Percentiles rank a stretch among this genome's conserved stretches.
phyloP scores from a whole-genome alignment of 75 land plant genomes.

The Selaginella moellendorffii region DNA sequence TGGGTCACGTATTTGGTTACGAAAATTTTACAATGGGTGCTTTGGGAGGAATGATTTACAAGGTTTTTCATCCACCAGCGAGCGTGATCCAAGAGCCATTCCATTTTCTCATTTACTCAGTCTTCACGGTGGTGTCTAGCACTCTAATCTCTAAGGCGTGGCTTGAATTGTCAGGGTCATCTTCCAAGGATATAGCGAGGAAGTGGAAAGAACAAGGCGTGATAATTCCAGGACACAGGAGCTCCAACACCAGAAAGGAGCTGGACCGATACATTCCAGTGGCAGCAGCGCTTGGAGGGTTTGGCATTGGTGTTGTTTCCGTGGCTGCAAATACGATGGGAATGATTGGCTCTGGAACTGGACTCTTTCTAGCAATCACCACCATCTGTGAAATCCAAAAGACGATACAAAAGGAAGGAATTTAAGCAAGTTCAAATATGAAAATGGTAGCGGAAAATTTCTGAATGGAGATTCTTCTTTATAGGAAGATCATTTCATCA shows the following conservation, averaged over 20 bases:
- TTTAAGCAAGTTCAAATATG: too few relatives aligned
- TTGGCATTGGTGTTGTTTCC: constrained; percentile 76
- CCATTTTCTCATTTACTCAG: constrained; percentile 38
- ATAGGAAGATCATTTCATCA: too few relatives aligned
- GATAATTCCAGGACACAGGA: constrained; percentile 78
- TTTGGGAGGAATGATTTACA: too few relatives aligned
- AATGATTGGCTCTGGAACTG: constrained; percentile 72
- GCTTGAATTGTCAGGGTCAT: constrained; percentile 53
- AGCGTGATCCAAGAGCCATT: constrained; percentile 43
- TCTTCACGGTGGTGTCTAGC: constrained; percentile 36
- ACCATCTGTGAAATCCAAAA: too few relatives aligned
- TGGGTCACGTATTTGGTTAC: too few relatives aligned
- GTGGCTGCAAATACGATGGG: constrained; percentile 77
- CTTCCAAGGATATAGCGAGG: constrained; percentile 44
- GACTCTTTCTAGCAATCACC: too few relatives aligned
- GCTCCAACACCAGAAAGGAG: constrained; percentile 60
- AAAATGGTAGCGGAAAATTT: too few relatives aligned
- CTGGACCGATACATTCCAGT: constrained; percentile 73
- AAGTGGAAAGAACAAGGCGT: constrained; percentile 69
- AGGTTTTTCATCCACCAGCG: too few relatives aligned
- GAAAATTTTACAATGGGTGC: too few relatives aligned
- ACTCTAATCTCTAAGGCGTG: constrained; percentile 45
- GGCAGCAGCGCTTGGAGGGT: constrained; percentile 71
- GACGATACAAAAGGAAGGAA: too few relatives aligned
- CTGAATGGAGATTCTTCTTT: too few relatives aligned